phyloP scores from a whole-genome alignment of 1,284 basidiomycete species.

The Schizopora paradoxa region DNA sequence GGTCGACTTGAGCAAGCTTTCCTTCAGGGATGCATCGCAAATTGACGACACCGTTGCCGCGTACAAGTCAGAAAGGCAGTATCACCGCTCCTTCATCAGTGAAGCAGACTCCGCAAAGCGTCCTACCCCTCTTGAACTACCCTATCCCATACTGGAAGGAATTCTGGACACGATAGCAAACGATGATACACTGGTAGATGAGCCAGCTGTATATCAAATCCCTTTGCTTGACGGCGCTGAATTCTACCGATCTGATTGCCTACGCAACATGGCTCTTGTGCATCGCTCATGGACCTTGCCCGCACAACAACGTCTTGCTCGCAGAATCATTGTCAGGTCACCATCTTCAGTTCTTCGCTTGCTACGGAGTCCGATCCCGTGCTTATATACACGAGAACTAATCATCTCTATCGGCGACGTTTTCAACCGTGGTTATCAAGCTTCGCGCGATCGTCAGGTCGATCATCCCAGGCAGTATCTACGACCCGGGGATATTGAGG shows the following conservation, averaged over 20 bases:
- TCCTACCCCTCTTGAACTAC: slow-evolving; percentile 1
- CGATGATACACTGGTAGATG: slow-evolving; percentile 11
- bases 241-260: slow-evolving; percentile 6
- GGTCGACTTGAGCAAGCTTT: slow-evolving; percentile 8
- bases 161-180: slow-evolving; percentile 13
- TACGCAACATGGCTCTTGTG: slow-evolving; percentile 12
- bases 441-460: slow-evolving; percentile 1
- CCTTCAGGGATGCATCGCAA: slow-evolving; percentile 6
- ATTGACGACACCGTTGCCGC: slow-evolving; percentile 10
- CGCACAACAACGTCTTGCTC: slow-evolving; percentile 13
- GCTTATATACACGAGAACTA: slow-evolving; percentile 13
- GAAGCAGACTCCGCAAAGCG: background rate
- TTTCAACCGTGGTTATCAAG: slow-evolving; percentile 9
- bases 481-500: slow-evolving; percentile 8
- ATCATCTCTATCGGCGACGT: slow-evolving; percentile 12
- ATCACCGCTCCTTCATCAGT: too few species aligned
- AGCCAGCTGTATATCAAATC: slow-evolving; percentile 9
- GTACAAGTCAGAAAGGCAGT: too few species aligned
- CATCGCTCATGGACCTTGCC: slow-evolving; percentile 15
- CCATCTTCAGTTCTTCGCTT: slow-evolving; percentile 10
- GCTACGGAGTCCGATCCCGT: slow-evolving; percentile 13
- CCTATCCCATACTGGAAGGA: slow-evolving; percentile 14
- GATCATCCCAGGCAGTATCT: slow-evolving; percentile 1
- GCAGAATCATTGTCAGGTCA: slow-evolving; percentile 9
- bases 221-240: slow-evolving; percentile 9